A percentile compares a stretch with the other conserved stretches of the same genome.
Evolutionary conservation across 805 yeast genomes (phyloP).

Genomic region (Wickerhamomyces bisporus): DNA sequence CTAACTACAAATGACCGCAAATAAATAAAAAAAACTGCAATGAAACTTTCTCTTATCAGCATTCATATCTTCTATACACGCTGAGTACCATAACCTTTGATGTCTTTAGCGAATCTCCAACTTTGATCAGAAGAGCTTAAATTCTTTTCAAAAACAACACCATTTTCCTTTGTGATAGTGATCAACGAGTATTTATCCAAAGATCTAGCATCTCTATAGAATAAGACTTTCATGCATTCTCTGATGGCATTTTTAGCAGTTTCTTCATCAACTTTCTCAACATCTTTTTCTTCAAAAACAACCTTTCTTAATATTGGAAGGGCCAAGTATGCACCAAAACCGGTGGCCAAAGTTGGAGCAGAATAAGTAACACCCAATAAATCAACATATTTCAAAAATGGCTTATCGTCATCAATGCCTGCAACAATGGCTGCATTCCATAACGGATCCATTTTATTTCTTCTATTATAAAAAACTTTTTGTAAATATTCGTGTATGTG

Average conservation of each 20-base stretch:
- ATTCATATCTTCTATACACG: constrained; percentile 28
- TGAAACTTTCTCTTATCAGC: too few species aligned
- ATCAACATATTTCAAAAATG: constrained; percentile 83
- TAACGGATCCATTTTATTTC: constrained; percentile 91
- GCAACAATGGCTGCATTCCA: constrained; percentile 95
- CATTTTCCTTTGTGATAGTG: constrained; percentile 59
- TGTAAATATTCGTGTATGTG: constrained; percentile 85
- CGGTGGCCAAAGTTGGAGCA: constrained; percentile 88
- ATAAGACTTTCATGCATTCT: constrained; percentile 90
- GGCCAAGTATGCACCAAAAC: constrained; percentile 94
- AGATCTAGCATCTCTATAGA: constrained; percentile 95
- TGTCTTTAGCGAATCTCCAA: constrained; percentile 87
- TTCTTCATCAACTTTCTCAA: constrained; percentile 58
- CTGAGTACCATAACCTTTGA: constrained; percentile 86
- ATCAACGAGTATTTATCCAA: constrained; percentile 80
- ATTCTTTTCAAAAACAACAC: constrained; percentile 60
- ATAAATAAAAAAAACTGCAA: too few species aligned
- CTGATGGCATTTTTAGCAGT: constrained; percentile 73
- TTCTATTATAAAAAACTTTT: constrained; percentile 76
- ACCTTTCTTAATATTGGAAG: constrained; percentile 83
- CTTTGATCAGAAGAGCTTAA: constrained; percentile 68
- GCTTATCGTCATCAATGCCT: constrained; percentile 71
- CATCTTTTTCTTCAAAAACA: constrained; percentile 76
- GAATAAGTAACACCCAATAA: constrained; percentile 87
- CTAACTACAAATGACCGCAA: too few species aligned